Evolutionary conservation across 768 basidiomycete genomes (phyloP).

Genomic region (Naematelia encephala): DNA sequence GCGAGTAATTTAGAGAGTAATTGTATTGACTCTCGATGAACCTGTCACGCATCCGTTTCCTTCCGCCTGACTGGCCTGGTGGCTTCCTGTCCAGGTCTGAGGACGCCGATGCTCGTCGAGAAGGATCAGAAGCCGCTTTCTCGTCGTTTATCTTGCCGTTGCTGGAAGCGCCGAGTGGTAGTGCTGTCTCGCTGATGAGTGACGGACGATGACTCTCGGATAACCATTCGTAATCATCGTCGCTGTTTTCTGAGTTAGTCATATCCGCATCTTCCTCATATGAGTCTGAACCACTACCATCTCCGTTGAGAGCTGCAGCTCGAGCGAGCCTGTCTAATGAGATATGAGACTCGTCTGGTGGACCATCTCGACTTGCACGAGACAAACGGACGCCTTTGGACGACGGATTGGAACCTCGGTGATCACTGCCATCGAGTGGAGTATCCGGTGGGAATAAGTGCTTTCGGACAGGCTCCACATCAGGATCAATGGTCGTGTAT

Average conservation of each 20-base stretch:
- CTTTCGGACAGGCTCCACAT: conserved; percentile 5
- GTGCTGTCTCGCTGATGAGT: not conserved
- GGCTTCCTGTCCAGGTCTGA: not conserved
- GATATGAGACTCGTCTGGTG: not conserved
- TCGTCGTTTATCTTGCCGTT: not conserved
- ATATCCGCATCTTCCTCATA: conserved; percentile 6
- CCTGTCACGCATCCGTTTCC: conserved; percentile 6
- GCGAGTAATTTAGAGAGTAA: conserved; percentile 69
- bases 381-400: not conserved
- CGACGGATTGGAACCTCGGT: not conserved
- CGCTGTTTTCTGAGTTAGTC: conserved; percentile 15
- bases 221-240: conserved; percentile 15
- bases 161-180: not conserved
- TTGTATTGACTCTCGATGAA: conserved; percentile 47
- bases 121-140: conserved; percentile 3
- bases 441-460: not conserved
- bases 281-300: not conserved
- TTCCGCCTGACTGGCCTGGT: not conserved
- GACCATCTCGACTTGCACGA: not conserved
- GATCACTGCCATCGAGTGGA: not conserved
- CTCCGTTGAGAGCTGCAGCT: not conserved
- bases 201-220: not conserved
- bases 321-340: not conserved
- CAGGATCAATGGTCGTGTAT: conserved; percentile 23
- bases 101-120: conserved; percentile 8